phyloP scores from a whole-genome alignment of 2,329 filamentous ascomycete species.

The Cryphonectria japonica region DNA sequence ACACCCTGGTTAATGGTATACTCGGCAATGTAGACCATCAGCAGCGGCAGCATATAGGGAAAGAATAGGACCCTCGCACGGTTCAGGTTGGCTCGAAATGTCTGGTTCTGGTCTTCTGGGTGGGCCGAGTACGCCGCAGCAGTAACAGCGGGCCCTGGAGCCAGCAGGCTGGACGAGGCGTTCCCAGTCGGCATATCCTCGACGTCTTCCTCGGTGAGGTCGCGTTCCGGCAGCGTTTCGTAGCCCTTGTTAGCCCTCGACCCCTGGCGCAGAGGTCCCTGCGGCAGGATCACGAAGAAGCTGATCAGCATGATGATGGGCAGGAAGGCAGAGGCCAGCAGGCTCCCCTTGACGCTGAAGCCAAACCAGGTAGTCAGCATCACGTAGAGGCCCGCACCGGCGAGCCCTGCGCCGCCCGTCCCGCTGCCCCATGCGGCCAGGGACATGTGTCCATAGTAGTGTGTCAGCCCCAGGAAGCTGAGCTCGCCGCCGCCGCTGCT shows the following conservation, averaged over 20 bases:
- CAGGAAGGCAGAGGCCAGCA: constrained; percentile 78
- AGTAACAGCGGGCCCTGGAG: constrained; percentile 46
- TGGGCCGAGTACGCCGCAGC: constrained; percentile 45
- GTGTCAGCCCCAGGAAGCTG: constrained; percentile 87
- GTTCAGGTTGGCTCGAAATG: constrained; percentile 58
- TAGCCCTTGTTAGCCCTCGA: constrained; percentile 56
- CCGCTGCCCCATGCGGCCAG: constrained; percentile 92
- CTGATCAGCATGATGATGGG: constrained; percentile 81
- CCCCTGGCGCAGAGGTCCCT: constrained; percentile 61
- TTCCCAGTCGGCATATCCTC: constrained; percentile 42
- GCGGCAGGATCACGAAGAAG: constrained; percentile 83
- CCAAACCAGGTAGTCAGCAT: constrained; percentile 79
- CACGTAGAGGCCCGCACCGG: constrained; percentile 88
- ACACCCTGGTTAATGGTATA: constrained; percentile 98
- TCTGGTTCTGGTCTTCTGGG: constrained; percentile 37
- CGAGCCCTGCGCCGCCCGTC: constrained; percentile 84
- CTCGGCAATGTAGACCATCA: constrained; percentile 93
- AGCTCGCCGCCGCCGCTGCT: constrained; percentile 87
- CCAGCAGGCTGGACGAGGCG: constrained; percentile 54
- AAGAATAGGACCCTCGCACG: constrained; percentile 73
- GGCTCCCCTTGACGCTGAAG: constrained; percentile 72
- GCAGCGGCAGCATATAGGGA: constrained; percentile 83
- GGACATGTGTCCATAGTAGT: constrained; percentile 88
- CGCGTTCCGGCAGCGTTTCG: constrained; percentile 51
- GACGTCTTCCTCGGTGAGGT: constrained; percentile 42